phyloP scores from a whole-genome alignment of 2,329 filamentous ascomycete species.

The Calonectria hongkongensis region DNA sequence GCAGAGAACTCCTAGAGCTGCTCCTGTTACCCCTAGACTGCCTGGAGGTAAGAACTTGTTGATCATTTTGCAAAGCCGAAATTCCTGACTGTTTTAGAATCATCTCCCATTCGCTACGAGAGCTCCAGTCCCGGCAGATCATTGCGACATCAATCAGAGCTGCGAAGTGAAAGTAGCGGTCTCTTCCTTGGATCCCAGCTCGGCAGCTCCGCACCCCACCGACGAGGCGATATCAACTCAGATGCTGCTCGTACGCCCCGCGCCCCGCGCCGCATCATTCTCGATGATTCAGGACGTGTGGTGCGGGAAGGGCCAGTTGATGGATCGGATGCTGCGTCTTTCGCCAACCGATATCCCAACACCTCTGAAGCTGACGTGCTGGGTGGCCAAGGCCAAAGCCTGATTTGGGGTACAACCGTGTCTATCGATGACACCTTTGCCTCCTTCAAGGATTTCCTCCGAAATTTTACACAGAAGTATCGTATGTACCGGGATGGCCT shows the following conservation, averaged over 20 bases:
- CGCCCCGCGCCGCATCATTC: conserved; percentile 72
- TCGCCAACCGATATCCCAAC: conserved; percentile 81
- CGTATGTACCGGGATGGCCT: conserved; percentile 93
- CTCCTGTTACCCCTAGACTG: conserved; percentile 74
- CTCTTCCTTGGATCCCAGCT: conserved; percentile 84
- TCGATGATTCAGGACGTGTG: conserved; percentile 76
- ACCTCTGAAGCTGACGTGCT: conserved; percentile 94
- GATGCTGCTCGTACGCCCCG: conserved; percentile 78
- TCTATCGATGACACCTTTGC: conserved; percentile 92
- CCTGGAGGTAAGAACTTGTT: conserved; percentile 74
- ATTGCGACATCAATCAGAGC: conserved; percentile 79
- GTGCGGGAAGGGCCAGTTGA: conserved; percentile 70
- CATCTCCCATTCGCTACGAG: conserved; percentile 93
- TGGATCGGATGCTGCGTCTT: conserved; percentile 76
- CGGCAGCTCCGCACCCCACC: conserved; percentile 70
- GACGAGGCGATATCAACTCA: conserved; percentile 91
- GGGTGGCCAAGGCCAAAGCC: conserved; percentile 85
- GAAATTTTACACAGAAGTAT: conserved; percentile 95
- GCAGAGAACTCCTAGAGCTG: conserved; percentile 83
- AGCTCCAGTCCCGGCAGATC: conserved; percentile 89
- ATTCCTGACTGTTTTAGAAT: conserved; percentile 74
- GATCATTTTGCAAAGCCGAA: neutral
- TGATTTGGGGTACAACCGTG: conserved; percentile 98
- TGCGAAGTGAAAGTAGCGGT: conserved; percentile 88
- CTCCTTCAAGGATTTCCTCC: conserved; percentile 92